Base-by-base conservation (phyloP, 2,329 filamentous ascomycete species). In the Stachybotrys chlorohalonatus region DNA sequence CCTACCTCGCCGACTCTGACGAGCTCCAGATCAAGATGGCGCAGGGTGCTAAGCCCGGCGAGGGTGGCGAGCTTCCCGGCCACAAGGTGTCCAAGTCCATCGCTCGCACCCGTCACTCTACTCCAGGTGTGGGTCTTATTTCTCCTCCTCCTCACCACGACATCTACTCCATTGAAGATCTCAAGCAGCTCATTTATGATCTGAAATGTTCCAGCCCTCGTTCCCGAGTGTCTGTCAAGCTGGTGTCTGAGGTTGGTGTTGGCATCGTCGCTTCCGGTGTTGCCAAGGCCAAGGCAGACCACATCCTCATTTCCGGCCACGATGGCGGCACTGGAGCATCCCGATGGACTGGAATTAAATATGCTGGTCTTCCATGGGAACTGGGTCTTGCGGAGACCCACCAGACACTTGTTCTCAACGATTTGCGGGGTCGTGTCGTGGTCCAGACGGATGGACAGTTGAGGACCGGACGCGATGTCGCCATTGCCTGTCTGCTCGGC, bases 1-100 rank as follows among this genome's bases (percentile, higher is more conserved):
- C 90, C 68, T 97, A 96, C 69, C 83, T 97, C 15, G 90, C 92
- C 52, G 93, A 97, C 70, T 90, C 93, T 16, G 93, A 97, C 66
- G 92, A 97, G 75, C 79, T 97, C 49, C 93, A 97, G 73, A 97
- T 97, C 76, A 97, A 97, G 83, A 97, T 97, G 93, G 93, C 93
- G 9, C 93, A 97, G 75, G 93, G 93, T 70, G 93, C 93, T 59
- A 97, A 97, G 82, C 93, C 93, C 55, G 93, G 93, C 73, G 93
- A 97, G 73, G 93, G 93, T 77, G 93, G 93, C 81, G 93, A 97
- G 73, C 83, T 97, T 67, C 93, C 93, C 52, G 93, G 93, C 47
- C 91, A 96, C 80, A 97, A 97, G 76, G 93, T 97, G 31, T 94
- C 92, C 57, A 89, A 89, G 66, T 89, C 90, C 7, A 97, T 97